Evolutionary conservation across 805 yeast species (phyloP).

Genomic region (Saturnispora dispora): DNA sequence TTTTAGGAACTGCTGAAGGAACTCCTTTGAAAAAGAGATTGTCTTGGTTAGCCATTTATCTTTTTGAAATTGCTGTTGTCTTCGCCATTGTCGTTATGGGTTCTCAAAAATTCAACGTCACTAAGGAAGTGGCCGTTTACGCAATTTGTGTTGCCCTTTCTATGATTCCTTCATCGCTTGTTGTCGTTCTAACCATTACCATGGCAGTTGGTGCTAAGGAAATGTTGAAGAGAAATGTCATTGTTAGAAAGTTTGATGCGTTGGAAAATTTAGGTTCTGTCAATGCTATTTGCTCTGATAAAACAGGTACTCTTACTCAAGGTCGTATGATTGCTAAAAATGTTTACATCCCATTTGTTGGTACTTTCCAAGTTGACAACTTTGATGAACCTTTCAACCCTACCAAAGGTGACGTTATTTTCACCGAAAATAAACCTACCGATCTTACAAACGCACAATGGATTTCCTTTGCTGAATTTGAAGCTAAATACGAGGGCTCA

Average conservation of each 20-base stretch:
- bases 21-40: slow-evolving; percentile 75
- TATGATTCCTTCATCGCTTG: slow-evolving; percentile 75
- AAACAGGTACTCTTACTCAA: slow-evolving; percentile 74
- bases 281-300: slow-evolving; percentile 73
- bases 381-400: slow-evolving; percentile 60
- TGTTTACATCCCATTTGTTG: slow-evolving; percentile 59
- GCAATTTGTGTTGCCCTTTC: slow-evolving; percentile 80
- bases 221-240: slow-evolving; percentile 60
- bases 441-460: slow-evolving; percentile 31
- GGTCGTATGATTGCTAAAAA: slow-evolving; percentile 71
- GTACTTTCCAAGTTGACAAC: slow-evolving; percentile 45
- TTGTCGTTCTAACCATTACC: slow-evolving; percentile 75
- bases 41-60: slow-evolving; percentile 63
- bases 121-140: slow-evolving; percentile 73
- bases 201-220: slow-evolving; percentile 77
- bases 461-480: slow-evolving; percentile 23
- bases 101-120: slow-evolving; percentile 66
- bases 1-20: slow-evolving; percentile 69
- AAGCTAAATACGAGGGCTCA: slow-evolving; percentile 9
- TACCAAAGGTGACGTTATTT: slow-evolving; percentile 40
- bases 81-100: slow-evolving; percentile 85
- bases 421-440: slow-evolving; percentile 29
- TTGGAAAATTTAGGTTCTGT: slow-evolving; percentile 74
- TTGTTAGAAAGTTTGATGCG: slow-evolving; percentile 69
- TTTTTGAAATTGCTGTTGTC: slow-evolving; percentile 71